phyloP scores from a whole-genome alignment of 179 eudicot genomes.

The Camellia oleifera region DNA sequence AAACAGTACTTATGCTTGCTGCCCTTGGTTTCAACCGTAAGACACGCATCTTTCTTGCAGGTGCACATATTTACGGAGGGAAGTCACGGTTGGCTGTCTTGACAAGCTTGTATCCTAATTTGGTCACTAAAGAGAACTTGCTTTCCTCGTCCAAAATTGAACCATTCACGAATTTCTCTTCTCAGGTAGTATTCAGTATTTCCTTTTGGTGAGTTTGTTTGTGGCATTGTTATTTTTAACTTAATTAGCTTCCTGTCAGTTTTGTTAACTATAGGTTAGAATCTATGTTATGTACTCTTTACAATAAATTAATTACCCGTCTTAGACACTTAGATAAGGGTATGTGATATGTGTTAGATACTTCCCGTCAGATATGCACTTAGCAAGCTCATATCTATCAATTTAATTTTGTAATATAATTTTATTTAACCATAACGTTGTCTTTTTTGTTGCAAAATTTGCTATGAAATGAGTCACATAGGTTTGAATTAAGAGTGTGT shows the following conservation, averaged over 20 bases:
- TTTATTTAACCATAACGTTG: no score
- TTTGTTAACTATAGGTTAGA: not conserved
- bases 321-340: no score
- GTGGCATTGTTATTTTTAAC: not conserved
- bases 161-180: constrained; percentile 85
- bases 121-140: constrained; percentile 85
- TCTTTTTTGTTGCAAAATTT: no score
- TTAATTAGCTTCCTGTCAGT: not conserved
- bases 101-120: constrained; percentile 77
- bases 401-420: no score
- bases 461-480: no score
- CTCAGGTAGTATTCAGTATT: constrained; percentile 61
- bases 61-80: constrained; percentile 96
- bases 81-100: constrained; percentile 76
- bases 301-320: no score
- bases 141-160: constrained; percentile 79
- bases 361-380: no score
- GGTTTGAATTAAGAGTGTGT: not conserved
- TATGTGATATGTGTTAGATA: no score
- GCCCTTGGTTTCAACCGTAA: constrained; percentile 92
- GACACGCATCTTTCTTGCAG: constrained; percentile 78
- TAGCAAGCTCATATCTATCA: no score
- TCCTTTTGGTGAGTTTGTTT: not conserved
- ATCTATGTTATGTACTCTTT: no score
- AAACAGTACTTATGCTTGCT: constrained; percentile 94